Percentiles rank a stretch among this genome's conserved stretches.
Conservation (phyloP, 2,329 filamentous ascomycete species). For the Zelopaecilomyces penicillatus region DNA sequence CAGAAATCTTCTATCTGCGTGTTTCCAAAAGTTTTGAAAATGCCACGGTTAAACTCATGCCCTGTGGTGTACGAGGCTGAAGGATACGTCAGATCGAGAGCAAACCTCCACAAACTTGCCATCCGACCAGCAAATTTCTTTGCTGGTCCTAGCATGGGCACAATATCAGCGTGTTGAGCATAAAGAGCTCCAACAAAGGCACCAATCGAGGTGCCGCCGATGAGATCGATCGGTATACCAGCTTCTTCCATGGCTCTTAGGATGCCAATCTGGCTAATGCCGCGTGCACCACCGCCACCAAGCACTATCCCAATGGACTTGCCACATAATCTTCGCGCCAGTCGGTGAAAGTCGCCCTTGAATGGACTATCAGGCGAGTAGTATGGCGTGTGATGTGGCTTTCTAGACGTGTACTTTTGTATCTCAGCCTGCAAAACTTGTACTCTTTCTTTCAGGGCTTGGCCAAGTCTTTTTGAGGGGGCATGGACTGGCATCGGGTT, state of each 20-base stretch:
- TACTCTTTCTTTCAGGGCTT: conserved; percentile 81
- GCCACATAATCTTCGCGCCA: conserved; percentile 82
- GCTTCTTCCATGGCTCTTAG: conserved; percentile 94
- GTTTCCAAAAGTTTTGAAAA: conserved; percentile 97
- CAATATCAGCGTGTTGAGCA: conserved; percentile 89
- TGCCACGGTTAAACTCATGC: conserved; percentile 96
- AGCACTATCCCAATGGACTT: conserved; percentile 92
- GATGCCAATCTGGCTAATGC: conserved; percentile 86
- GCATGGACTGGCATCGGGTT: conserved; percentile 69
- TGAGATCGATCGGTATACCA: conserved; percentile 88
- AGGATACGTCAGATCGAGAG: conserved; percentile 89
- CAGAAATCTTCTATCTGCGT: conserved; percentile 98
- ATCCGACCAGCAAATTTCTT: conserved; percentile 99
- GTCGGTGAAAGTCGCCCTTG: conserved; percentile 92
- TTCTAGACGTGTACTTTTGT: conserved; percentile 93
- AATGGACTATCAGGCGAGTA: conserved; percentile 88
- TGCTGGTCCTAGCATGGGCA: conserved; percentile 90
- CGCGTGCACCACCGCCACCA: conserved; percentile 85
- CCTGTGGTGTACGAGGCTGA: conserved; percentile 96
- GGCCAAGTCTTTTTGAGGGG: conserved; percentile 69
- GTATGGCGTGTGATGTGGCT: conserved; percentile 76
- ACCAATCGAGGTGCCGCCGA: conserved; percentile 94
- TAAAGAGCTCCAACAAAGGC: conserved; percentile 93
- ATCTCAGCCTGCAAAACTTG: conserved; percentile 95
- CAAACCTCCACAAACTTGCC: conserved; percentile 98